Evolutionary conservation across 805 yeast genomes (phyloP).

Genomic region (Yarrowia sp.): DNA sequence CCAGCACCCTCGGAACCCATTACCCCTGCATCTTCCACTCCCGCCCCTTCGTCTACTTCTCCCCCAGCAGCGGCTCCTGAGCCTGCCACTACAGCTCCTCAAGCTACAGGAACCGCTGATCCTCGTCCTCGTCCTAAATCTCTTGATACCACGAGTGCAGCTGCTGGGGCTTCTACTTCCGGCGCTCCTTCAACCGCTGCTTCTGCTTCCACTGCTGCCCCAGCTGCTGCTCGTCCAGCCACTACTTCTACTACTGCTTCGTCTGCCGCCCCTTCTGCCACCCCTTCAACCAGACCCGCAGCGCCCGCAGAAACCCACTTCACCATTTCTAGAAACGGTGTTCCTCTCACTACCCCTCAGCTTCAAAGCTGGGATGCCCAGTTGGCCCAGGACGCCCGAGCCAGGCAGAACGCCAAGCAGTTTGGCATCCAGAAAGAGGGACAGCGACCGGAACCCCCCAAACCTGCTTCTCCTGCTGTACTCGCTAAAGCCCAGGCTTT

Average conservation of each 20-base stretch:
- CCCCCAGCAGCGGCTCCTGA: neutral
- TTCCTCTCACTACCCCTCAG: neutral
- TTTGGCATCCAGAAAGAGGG: no score
- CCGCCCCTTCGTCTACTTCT: neutral
- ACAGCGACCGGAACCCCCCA: no score
- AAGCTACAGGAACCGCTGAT: no score
- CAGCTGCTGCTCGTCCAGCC: neutral
- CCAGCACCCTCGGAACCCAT: neutral
- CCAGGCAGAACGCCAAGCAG: no score
- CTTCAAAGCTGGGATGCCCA: no score
- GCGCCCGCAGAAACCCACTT: no score
- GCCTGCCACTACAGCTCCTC: no score
- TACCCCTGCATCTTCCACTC: neutral
- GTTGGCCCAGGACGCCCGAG: no score
- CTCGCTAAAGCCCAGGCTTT: neutral
- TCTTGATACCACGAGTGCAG: no score
- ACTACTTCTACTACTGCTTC: neutral
- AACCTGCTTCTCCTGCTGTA: neutral
- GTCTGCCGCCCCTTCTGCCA: neutral
- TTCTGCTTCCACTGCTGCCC: neutral
- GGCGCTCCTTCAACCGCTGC: neutral
- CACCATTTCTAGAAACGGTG: neutral
- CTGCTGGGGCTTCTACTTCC: neutral
- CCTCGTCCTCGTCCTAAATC: no score
- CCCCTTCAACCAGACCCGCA: neutral